A percentile compares a stretch with the other conserved stretches of the same genome.
Conservation (phyloP, 208 protist species). For the Crithidia sp. region DNA sequence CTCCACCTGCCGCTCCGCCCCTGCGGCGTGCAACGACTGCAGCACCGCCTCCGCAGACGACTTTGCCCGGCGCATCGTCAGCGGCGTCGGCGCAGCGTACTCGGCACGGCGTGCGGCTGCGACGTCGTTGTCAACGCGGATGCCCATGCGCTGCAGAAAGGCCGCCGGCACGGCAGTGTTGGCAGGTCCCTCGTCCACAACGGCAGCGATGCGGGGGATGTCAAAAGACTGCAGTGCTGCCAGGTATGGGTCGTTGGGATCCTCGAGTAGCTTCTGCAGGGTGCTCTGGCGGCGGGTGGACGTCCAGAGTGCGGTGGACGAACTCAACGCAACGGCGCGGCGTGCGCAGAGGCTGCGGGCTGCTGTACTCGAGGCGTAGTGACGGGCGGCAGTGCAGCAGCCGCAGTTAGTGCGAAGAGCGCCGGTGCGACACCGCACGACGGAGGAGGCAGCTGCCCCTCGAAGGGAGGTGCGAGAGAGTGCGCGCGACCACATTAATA, state of each 20-base stretch:
- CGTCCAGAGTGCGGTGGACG: neutral
- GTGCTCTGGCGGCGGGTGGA: slow-evolving; percentile 42
- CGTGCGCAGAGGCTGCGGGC: neutral
- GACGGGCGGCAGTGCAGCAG: too few relatives aligned
- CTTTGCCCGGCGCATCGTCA: slow-evolving; percentile 5
- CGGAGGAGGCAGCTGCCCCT: neutral
- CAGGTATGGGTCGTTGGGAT: slow-evolving; percentile 61
- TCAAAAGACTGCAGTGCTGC: slow-evolving; percentile 52
- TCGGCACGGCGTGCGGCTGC: slow-evolving; percentile 9
- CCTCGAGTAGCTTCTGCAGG: slow-evolving; percentile 53
- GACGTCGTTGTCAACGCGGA: slow-evolving; percentile 20
- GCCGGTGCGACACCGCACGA: neutral
- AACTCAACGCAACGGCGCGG: neutral
- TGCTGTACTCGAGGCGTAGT: neutral
- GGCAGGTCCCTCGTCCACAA: slow-evolving; percentile 30
- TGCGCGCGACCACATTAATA: slow-evolving; percentile 9
- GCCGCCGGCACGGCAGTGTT: slow-evolving; percentile 12
- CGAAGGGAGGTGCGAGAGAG: neutral
- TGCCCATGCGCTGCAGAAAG: slow-evolving; percentile 28
- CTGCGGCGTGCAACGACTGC: slow-evolving; percentile 45
- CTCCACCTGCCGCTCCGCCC: slow-evolving; percentile 22
- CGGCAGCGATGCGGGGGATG: slow-evolving; percentile 47
- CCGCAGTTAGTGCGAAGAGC: neutral
- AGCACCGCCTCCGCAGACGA: slow-evolving; percentile 42
- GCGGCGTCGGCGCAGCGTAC: slow-evolving; percentile 27